A percentile compares a stretch with the other conserved stretches of the same genome.
Conservation (phyloP, 805 yeast species). For the Komagataella ulmi region DNA sequence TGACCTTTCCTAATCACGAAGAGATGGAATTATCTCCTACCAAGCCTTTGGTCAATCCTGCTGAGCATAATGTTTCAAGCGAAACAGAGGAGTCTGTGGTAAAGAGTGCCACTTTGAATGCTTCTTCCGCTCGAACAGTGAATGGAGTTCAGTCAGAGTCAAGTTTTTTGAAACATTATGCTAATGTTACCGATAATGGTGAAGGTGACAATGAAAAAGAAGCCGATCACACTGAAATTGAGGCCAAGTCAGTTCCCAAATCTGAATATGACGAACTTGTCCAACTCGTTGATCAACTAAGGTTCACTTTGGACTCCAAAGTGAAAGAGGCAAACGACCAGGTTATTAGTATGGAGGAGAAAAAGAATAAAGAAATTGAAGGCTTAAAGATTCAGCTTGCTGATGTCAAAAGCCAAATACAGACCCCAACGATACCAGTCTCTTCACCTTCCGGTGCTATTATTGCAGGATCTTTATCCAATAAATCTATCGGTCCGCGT, state of each 20-base stretch:
- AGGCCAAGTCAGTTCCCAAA: neutral
- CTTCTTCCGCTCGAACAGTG: neutral
- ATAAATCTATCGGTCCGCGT: neutral
- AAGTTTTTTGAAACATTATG: neutral
- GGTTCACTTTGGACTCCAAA: neutral
- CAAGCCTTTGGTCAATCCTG: neutral
- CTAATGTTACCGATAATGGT: neutral
- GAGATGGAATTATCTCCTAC: neutral
- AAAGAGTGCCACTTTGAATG: neutral
- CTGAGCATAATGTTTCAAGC: neutral
- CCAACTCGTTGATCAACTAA: neutral
- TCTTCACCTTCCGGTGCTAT: neutral
- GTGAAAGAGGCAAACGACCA: neutral
- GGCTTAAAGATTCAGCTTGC: neutral
- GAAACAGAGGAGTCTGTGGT: neutral
- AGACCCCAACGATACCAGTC: neutral
- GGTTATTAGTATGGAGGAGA: neutral
- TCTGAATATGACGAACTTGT: neutral
- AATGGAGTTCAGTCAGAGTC: neutral
- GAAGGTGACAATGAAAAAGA: neutral
- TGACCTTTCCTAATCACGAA: neutral
- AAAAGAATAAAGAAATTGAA: neutral
- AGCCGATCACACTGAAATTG: neutral
- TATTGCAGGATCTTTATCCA: neutral
- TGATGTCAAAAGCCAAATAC: neutral